Percentiles rank a stretch among this genome's conserved stretches.
Conservation (phyloP, 768 basidiomycete genomes). For the Filobasidium floriforme region DNA sequence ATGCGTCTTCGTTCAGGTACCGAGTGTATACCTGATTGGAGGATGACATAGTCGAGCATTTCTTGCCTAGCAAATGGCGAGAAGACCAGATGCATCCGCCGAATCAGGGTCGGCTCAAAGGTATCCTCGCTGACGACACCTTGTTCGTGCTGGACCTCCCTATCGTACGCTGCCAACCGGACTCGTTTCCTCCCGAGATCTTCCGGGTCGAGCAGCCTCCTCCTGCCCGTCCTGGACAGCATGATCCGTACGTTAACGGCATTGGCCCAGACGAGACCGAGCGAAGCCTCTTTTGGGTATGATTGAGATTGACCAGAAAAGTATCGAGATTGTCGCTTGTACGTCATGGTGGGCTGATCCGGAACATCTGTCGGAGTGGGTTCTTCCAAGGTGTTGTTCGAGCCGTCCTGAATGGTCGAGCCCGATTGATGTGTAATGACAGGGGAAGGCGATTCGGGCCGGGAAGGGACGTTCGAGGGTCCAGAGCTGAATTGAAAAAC, state of each 20-base stretch:
- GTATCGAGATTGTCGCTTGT: slow-evolving; percentile 66
- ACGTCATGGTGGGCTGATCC: slow-evolving; percentile 49
- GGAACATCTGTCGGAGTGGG: not conserved
- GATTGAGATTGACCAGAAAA: slow-evolving; percentile 63
- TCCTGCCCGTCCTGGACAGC: slow-evolving; percentile 66
- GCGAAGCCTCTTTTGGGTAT: slow-evolving; percentile 64
- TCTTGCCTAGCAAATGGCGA: slow-evolving; percentile 56
- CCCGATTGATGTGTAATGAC: not conserved
- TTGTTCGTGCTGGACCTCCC: not conserved
- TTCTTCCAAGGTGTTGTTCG: not conserved
- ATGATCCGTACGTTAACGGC: slow-evolving; percentile 78
- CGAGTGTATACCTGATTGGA: slow-evolving; percentile 53
- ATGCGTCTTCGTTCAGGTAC: slow-evolving; percentile 10
- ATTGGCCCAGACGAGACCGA: slow-evolving; percentile 91
- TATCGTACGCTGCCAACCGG: not conserved
- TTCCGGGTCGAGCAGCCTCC: slow-evolving; percentile 52
- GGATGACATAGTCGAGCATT: slow-evolving; percentile 70
- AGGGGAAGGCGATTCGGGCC: slow-evolving; percentile 11
- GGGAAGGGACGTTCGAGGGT: not conserved
- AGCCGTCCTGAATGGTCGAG: not conserved
- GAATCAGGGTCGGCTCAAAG: slow-evolving; percentile 51
- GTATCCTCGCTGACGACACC: slow-evolving; percentile 18
- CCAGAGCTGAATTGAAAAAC: slow-evolving; percentile 48
- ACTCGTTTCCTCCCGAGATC: not conserved
- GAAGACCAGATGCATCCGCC: slow-evolving; percentile 70